phyloP scores from a whole-genome alignment of 495 filamentous ascomycete genomes.

The Aspergillus saccharolyticus region DNA sequence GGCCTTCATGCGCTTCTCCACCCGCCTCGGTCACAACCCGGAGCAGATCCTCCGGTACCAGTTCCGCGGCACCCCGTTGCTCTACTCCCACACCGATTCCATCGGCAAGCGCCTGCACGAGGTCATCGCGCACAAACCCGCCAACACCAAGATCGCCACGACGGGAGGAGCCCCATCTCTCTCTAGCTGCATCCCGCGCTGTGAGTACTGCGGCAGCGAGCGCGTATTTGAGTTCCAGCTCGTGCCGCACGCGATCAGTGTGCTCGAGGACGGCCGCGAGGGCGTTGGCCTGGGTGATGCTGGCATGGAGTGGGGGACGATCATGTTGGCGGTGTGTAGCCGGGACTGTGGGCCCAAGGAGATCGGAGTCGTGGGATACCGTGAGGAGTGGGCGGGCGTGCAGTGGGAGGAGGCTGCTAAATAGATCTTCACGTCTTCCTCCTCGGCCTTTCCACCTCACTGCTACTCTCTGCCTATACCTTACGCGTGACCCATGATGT shows the following conservation, averaged over 20 bases:
- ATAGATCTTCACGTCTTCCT: too few relatives aligned
- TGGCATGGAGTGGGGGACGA: conserved; percentile 97
- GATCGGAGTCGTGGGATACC: conserved; percentile 55
- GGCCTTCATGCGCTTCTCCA: conserved; percentile 85
- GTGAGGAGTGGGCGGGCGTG: conserved; percentile 95
- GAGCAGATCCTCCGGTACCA: conserved; percentile 94
- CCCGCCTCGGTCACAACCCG: conserved; percentile 82
- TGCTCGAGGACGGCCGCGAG: conserved; percentile 76
- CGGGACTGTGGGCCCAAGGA: conserved; percentile 59
- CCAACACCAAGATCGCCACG: conserved; percentile 25
- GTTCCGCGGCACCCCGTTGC: conserved; percentile 70
- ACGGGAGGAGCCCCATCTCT: conserved; percentile 19
- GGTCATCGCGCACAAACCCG: conserved; percentile 15
- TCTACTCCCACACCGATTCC: conserved; percentile 71
- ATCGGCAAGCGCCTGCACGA: conserved; percentile 61
- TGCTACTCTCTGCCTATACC: background rate
- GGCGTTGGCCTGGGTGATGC: conserved; percentile 57
- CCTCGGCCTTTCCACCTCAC: too few relatives aligned
- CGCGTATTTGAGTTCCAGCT: conserved; percentile 92
- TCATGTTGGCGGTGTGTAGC: conserved; percentile 83
- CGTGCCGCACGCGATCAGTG: conserved; percentile 81
- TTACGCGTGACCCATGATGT: background rate
- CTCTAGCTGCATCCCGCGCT: conserved; percentile 58
- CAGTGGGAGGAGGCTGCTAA: conserved; percentile 81
- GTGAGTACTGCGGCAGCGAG: conserved; percentile 64